These are phyloP conservation scores for Apiotrichum gamsii DNA, from an alignment of 1,284 basidiomycete genomes.

Conservation along the genomic window DNA sequence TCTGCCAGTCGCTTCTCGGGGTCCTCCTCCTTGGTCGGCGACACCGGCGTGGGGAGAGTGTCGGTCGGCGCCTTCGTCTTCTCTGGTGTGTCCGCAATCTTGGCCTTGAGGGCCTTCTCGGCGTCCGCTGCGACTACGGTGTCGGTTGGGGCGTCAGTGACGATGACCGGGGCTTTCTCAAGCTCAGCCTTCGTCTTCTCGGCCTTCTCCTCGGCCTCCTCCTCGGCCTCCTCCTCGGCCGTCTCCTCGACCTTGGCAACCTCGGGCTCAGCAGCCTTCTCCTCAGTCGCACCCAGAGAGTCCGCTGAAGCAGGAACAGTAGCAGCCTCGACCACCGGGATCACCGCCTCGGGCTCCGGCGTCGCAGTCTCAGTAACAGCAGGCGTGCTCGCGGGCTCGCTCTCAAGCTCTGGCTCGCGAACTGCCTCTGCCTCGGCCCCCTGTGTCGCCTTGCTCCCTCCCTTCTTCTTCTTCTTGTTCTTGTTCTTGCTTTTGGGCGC, in stretches of 20 bases:
- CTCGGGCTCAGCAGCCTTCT: not conserved
- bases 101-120: not conserved
- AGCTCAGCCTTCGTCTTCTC: not conserved
- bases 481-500: no score
- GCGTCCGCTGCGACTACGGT: not conserved
- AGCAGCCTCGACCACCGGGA: no score
- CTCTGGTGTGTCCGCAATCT: not conserved
- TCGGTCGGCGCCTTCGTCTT: not conserved
- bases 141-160: not conserved
- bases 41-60: not conserved
- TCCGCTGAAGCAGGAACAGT: no score
- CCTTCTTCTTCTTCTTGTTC: not conserved
- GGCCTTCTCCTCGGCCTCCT: not conserved
- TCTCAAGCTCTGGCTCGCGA: no score
- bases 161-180: not conserved
- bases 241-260: not conserved
- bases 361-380: no score
- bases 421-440: not conserved
- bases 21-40: conserved; percentile 8
- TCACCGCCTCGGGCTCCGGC: no score
- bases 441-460: no score
- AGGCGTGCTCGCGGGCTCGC: no score
- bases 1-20: conserved; percentile 17
- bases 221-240: not conserved
- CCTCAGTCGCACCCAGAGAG: no score